A percentile compares a stretch with the other conserved stretches of the same genome.
Evolutionary conservation across 768 basidiomycete genomes (phyloP).

Genomic region (Lepiota venenata): DNA sequence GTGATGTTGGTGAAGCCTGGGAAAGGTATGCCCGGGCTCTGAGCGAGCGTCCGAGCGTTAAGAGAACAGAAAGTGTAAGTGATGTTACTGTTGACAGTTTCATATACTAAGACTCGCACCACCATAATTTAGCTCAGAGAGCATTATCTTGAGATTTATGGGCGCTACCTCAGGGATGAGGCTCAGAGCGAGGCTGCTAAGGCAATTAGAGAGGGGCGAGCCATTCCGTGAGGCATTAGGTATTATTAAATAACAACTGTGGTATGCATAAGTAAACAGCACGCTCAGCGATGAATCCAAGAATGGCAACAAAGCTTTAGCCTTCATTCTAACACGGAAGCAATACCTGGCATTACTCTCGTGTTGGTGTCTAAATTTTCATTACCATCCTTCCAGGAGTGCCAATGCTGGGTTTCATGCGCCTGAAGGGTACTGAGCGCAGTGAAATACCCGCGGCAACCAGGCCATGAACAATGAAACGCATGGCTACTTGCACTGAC

Average conservation of each 20-base stretch:
- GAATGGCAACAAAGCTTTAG: no score
- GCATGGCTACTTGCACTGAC: not conserved
- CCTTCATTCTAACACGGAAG: not conserved
- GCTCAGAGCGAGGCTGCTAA: constrained; percentile 52
- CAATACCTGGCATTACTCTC: not conserved
- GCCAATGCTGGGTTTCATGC: constrained; percentile 1
- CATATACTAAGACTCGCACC: not conserved
- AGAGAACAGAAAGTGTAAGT: constrained; percentile 41
- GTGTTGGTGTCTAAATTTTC: not conserved
- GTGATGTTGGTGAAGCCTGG: constrained; percentile 41
- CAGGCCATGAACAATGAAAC: not conserved
- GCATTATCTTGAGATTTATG: constrained; percentile 46
- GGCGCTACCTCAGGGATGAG: constrained; percentile 54
- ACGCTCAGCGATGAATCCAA: no score
- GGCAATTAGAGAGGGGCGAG: constrained; percentile 41
- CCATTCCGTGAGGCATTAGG: constrained; percentile 29
- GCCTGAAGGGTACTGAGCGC: not conserved
- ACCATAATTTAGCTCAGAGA: constrained; percentile 16
- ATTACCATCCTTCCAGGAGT: not conserved
- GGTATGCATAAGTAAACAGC: no score
- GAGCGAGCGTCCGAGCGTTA: constrained; percentile 41
- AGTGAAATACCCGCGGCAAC: not conserved
- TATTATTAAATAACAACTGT: not conserved
- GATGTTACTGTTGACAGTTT: not conserved
- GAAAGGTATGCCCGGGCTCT: constrained; percentile 39